phyloP scores from a whole-genome alignment of 495 filamentous ascomycete species.

The Hamigera avellanea region DNA sequence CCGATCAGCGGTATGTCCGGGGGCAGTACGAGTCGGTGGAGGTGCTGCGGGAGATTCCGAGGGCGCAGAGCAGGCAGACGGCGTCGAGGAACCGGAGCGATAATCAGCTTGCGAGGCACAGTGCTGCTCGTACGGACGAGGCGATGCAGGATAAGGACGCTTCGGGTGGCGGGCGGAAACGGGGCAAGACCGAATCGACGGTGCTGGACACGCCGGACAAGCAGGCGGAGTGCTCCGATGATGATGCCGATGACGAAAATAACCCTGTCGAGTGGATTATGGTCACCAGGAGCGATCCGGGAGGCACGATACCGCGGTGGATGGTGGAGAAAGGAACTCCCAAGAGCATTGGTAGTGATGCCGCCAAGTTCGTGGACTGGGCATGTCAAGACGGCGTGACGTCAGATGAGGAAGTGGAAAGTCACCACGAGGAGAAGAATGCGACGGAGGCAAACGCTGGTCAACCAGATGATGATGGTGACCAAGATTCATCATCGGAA shows the following conservation, averaged over 20 bases:
- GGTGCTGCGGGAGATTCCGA: conserved; percentile 75
- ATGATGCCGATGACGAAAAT: conserved; percentile 38
- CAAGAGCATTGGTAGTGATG: conserved; percentile 68
- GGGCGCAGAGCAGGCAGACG: not conserved
- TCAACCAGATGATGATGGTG: conserved; percentile 6
- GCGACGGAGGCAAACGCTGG: conserved; percentile 1
- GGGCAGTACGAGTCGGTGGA: conserved; percentile 89
- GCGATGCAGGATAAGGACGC: not conserved
- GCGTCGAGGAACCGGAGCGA: not conserved
- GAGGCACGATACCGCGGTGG: conserved; percentile 83
- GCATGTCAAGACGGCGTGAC: conserved; percentile 44
- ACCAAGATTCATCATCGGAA: conserved; percentile 7
- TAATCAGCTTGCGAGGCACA: not conserved
- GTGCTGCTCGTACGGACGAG: not conserved
- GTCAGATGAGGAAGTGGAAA: conserved; percentile 6
- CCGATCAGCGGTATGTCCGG: conserved; percentile 58
- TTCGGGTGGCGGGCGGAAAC: not conserved
- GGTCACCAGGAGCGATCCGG: conserved; percentile 90
- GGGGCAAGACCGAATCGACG: conserved; percentile 1
- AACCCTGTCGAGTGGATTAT: conserved; percentile 91
- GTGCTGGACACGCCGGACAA: conserved; percentile 8
- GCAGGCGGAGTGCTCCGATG: conserved; percentile 25
- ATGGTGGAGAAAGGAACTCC: conserved; percentile 93
- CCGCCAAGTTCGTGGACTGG: conserved; percentile 81
- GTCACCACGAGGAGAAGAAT: conserved; percentile 1